Conservation (phyloP, 1,139 yeast genomes). For the Ogataea hybrid region DNA sequence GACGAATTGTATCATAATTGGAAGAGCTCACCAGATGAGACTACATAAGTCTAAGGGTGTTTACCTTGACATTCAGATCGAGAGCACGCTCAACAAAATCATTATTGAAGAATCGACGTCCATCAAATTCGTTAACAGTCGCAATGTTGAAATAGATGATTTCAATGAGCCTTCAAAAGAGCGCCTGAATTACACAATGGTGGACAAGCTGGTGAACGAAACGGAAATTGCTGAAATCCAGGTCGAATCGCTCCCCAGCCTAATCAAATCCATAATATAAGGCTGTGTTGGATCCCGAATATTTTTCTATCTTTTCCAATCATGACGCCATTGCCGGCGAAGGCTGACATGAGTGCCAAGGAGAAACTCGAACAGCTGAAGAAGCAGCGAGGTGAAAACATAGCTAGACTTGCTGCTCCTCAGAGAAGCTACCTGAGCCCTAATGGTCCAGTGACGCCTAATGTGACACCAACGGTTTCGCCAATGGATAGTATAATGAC, state of each 20-base stretch:
- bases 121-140: constrained; percentile 12
- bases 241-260: neutral
- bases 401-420: constrained; percentile 5
- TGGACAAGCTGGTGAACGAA: no score
- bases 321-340: constrained; percentile 1
- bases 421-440: constrained; percentile 14
- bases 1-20: constrained; percentile 14
- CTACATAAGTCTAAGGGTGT: constrained; percentile 17
- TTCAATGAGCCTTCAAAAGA: constrained; percentile 20
- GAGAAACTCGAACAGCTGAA: constrained; percentile 10
- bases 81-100: constrained; percentile 15
- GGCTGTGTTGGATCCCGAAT: constrained; percentile 7
- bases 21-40: constrained; percentile 24
- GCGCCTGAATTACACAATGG: constrained; percentile 11
- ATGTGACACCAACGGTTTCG: neutral
- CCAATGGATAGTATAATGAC: constrained; percentile 10
- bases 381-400: constrained; percentile 11
- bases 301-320: constrained; percentile 1
- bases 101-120: constrained; percentile 23
- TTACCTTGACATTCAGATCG: constrained; percentile 15
- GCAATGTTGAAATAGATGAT: constrained; percentile 22
- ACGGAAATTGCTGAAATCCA: neutral
- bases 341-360: neutral
- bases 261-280: neutral
- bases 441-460: constrained; percentile 10